phyloP scores from a whole-genome alignment of 768 basidiomycete genomes.

The Dioszegia crocea region DNA sequence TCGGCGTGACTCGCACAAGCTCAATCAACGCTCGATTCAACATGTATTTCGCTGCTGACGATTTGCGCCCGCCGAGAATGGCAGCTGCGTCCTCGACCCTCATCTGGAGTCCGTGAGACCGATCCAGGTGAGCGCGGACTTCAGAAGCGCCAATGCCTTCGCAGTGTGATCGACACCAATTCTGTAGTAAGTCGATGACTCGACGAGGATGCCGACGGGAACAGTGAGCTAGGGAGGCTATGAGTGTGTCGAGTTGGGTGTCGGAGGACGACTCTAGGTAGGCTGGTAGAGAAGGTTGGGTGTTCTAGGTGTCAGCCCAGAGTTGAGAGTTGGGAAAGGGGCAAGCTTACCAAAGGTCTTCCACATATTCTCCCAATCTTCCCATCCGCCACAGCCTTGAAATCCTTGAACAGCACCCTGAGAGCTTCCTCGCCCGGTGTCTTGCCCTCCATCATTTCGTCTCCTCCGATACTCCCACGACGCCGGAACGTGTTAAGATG shows the following conservation, averaged over 20 bases:
- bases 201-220: constrained; percentile 78
- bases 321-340: background rate
- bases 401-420: constrained; percentile 81
- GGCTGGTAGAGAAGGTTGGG: constrained; percentile 63
- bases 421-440: constrained; percentile 84
- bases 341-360: constrained; percentile 60
- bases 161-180: constrained; percentile 75
- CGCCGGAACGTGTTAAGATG: constrained; percentile 14
- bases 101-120: constrained; percentile 27
- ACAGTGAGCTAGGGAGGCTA: constrained; percentile 78
- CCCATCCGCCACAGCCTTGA: constrained; percentile 70
- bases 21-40: constrained; percentile 81
- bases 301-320: constrained; percentile 55
- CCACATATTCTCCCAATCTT: constrained; percentile 74
- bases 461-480: constrained; percentile 51
- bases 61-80: constrained; percentile 41
- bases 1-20: constrained; percentile 66
- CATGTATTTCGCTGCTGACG: constrained; percentile 76
- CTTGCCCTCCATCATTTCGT: constrained; percentile 65
- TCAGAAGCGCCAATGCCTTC: constrained; percentile 52
- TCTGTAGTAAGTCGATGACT: constrained; percentile 78
- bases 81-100: constrained; percentile 43
- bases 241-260: constrained; percentile 72
- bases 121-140: constrained; percentile 42
- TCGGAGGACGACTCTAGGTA: constrained; percentile 71